Evolutionary conservation across 2,329 filamentous ascomycete species (phyloP).

Genomic region (Fusarium scirpi): DNA sequence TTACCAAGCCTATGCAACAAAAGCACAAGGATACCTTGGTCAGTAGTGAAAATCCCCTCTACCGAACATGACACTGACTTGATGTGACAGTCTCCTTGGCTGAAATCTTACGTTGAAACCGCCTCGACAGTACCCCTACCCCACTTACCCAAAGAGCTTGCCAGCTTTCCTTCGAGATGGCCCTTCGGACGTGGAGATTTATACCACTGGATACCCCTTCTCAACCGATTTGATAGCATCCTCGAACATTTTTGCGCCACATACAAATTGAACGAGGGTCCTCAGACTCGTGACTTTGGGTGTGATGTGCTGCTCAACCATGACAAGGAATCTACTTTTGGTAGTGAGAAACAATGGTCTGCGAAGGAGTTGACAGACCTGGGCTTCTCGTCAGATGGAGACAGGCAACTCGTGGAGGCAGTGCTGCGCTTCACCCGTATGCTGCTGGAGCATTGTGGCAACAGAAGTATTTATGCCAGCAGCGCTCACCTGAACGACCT

Average conservation of each 20-base stretch:
- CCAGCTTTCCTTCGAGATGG: conserved; percentile 88
- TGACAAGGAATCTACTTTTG: conserved; percentile 63
- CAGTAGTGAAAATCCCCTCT: conserved; percentile 46
- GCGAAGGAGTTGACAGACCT: conserved; percentile 64
- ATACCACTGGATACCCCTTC: conserved; percentile 96
- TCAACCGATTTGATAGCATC: conserved; percentile 93
- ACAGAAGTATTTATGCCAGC: conserved; percentile 95
- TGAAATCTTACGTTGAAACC: conserved; percentile 81
- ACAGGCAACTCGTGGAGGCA: conserved; percentile 81
- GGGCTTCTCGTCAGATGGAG: conserved; percentile 79
- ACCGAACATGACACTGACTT: conserved; percentile 44
- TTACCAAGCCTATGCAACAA: conserved; percentile 73
- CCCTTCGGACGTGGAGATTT: conserved; percentile 94
- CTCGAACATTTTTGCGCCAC: conserved; percentile 83
- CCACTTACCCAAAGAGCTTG: conserved; percentile 80
- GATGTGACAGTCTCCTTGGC: conserved; percentile 79
- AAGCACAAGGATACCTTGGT: conserved; percentile 77
- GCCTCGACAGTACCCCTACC: conserved; percentile 77
- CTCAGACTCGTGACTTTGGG: conserved; percentile 82
- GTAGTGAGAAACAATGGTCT: conserved; percentile 61
- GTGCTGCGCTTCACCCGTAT: conserved; percentile 88
- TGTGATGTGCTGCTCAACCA: conserved; percentile 73
- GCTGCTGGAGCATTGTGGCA: conserved; percentile 93
- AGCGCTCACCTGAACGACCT: conserved; percentile 90
- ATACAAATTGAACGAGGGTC: conserved; percentile 83